Conservation (phyloP, 1,139 yeast genomes). For the Zhuliangozyma blackwelliae region DNA sequence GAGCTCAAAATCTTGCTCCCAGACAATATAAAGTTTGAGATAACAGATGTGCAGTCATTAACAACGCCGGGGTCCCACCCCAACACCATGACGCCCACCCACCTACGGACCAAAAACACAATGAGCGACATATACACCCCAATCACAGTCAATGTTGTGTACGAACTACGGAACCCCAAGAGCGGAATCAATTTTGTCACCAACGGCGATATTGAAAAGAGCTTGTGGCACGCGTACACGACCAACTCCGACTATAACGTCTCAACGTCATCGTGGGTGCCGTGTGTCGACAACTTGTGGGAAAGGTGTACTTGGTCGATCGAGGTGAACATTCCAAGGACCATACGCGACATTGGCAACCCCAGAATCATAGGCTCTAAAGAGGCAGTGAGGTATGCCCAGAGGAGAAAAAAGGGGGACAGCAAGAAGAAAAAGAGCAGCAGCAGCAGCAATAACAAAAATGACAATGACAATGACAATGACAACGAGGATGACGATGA, state of each 20-base stretch:
- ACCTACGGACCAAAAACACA: slow-evolving; percentile 30
- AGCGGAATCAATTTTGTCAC: slow-evolving; percentile 78
- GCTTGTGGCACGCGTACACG: slow-evolving; percentile 82
- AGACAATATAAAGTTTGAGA: slow-evolving; percentile 57
- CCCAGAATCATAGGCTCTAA: slow-evolving; percentile 39
- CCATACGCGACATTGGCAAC: slow-evolving; percentile 66
- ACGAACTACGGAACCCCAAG: slow-evolving; percentile 59
- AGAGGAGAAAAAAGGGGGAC: slow-evolving; percentile 9
- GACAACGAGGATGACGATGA: slow-evolving; percentile 1
- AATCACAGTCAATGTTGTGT: slow-evolving; percentile 65
- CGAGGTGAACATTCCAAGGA: slow-evolving; percentile 76
- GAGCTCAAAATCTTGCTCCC: slow-evolving; percentile 74
- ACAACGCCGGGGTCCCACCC: slow-evolving; percentile 41
- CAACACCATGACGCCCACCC: slow-evolving; percentile 35
- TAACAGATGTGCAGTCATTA: slow-evolving; percentile 49
- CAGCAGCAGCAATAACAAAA: background rate
- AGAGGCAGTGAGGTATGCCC: slow-evolving; percentile 15
- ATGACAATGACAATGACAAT: background rate
- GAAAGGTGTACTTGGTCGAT: slow-evolving; percentile 92
- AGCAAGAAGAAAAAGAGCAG: slow-evolving; percentile 11
- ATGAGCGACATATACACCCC: slow-evolving; percentile 58
- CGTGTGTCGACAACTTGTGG: slow-evolving; percentile 87
- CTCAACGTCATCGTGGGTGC: slow-evolving; percentile 93
- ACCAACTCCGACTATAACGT: slow-evolving; percentile 72
- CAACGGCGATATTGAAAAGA: slow-evolving; percentile 30